Percentiles rank a stretch among this genome's conserved stretches.
Evolutionary conservation across 1,284 basidiomycete genomes (phyloP).

Genomic region (Puccinia coronata): DNA sequence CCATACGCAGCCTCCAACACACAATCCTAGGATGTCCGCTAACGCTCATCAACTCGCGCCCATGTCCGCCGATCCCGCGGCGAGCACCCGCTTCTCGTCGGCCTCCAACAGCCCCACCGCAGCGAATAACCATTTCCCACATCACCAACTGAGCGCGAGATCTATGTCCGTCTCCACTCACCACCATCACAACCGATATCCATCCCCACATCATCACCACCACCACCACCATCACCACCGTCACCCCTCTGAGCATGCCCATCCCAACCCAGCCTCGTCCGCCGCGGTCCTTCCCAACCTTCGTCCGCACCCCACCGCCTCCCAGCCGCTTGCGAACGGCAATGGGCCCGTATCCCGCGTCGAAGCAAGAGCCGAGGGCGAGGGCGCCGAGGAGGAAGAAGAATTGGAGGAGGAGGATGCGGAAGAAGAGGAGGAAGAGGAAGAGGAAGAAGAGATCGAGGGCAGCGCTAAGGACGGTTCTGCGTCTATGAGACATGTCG

Average conservation of each 20-base stretch:
- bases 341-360: background rate
- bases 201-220: slow-evolving; percentile 33
- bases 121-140: slow-evolving; percentile 31
- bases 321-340: slow-evolving; percentile 19
- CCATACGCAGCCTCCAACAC: background rate
- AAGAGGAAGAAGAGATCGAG: slow-evolving; percentile 47
- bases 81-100: slow-evolving; percentile 7
- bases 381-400: slow-evolving; percentile 34
- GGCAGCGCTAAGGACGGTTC: slow-evolving; percentile 19
- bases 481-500: background rate
- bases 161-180: slow-evolving; percentile 33
- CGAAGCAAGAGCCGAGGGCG: background rate
- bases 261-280: slow-evolving; percentile 14
- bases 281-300: background rate
- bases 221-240: slow-evolving; percentile 26
- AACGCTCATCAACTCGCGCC: slow-evolving; percentile 18
- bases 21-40: background rate
- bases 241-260: slow-evolving; percentile 11
- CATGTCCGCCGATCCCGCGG: slow-evolving; percentile 3
- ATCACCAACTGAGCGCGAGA: slow-evolving; percentile 17
- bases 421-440: slow-evolving; percentile 48
- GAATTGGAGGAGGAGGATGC: slow-evolving; percentile 48
- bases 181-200: slow-evolving; percentile 26
- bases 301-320: background rate
- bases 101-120: slow-evolving; percentile 20